These are phyloP conservation scores for Talaromyces borbonicus DNA, from an alignment of 495 filamentous ascomycete genomes.

Conservation along the genomic window DNA sequence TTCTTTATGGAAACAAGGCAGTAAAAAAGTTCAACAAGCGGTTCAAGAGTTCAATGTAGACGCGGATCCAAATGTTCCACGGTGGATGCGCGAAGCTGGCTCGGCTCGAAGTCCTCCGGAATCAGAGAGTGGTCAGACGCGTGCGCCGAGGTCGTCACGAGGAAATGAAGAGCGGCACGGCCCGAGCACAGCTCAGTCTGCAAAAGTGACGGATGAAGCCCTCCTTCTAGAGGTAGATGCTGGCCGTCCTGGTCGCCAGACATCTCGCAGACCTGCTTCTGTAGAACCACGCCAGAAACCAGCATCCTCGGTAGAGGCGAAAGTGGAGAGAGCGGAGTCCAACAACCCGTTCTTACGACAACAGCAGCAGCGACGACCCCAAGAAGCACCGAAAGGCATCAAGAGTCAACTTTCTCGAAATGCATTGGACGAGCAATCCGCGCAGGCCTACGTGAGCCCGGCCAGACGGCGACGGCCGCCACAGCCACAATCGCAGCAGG, in stretches of 20 bases:
- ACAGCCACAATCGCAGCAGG: constrained; percentile 23
- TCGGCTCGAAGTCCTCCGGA: constrained; percentile 22
- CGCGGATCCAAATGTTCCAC: constrained; percentile 76
- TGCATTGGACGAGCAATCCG: constrained; percentile 67
- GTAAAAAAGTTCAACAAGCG: constrained; percentile 90
- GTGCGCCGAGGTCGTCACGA: constrained; percentile 8
- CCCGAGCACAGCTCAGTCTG: constrained; percentile 15
- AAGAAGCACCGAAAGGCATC: constrained; percentile 33
- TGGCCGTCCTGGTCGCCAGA: constrained; percentile 34
- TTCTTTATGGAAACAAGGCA: constrained; percentile 84
- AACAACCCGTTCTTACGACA: background rate
- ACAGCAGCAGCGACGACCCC: constrained; percentile 34
- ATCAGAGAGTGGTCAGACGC: no score
- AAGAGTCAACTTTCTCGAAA: constrained; percentile 56
- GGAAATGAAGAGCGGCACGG: constrained; percentile 11
- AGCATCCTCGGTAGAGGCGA: constrained; percentile 14
- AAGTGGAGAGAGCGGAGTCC: background rate
- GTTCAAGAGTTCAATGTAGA: constrained; percentile 80
- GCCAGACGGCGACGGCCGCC: constrained; percentile 65
- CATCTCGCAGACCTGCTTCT: constrained; percentile 3
- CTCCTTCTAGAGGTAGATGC: constrained; percentile 67
- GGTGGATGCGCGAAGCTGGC: constrained; percentile 79
- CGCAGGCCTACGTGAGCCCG: constrained; percentile 83
- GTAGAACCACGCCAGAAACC: constrained; percentile 15
- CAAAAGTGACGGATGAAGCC: constrained; percentile 72